Evolutionary conservation across 1,284 basidiomycete genomes (phyloP).

Genomic region (Bondarzewia mesenterica): DNA sequence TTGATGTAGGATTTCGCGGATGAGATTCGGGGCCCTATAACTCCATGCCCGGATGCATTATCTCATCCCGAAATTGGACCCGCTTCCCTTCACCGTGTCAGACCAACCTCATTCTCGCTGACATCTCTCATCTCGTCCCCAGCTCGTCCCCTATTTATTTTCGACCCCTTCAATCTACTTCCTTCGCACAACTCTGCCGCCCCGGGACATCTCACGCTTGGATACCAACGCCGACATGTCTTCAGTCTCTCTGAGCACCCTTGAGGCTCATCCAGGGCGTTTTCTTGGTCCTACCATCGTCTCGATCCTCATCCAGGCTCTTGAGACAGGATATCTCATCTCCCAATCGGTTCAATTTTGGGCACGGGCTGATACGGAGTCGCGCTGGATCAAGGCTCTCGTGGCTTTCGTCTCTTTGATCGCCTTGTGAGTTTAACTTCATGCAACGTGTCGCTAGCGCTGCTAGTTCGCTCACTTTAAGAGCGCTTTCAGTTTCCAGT

Average conservation of each 20-base stretch:
- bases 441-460: not conserved
- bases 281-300: not conserved
- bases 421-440: conserved; percentile 1
- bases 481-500: not conserved
- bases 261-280: not conserved
- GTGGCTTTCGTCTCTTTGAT: conserved; percentile 10
- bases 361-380: conserved; percentile 17
- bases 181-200: too few species aligned
- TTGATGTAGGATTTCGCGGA: too few species aligned
- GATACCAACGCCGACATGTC: not conserved
- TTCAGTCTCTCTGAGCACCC: not conserved
- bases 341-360: conserved; percentile 23
- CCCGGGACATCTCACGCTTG: too few species aligned
- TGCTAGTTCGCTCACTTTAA: not conserved
- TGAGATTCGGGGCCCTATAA: too few species aligned
- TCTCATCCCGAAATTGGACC: too few species aligned
- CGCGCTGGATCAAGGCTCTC: conserved; percentile 13
- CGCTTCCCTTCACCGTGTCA: too few species aligned
- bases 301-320: conserved; percentile 16
- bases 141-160: too few species aligned
- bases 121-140: too few species aligned
- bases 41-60: too few species aligned
- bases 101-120: too few species aligned
- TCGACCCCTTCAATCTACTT: too few species aligned
- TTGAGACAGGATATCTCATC: conserved; percentile 22